Percentiles rank a stretch among this genome's conserved stretches.
Conservation (phyloP, 73 alveolate species). For the Breviolum minutum region DNA sequence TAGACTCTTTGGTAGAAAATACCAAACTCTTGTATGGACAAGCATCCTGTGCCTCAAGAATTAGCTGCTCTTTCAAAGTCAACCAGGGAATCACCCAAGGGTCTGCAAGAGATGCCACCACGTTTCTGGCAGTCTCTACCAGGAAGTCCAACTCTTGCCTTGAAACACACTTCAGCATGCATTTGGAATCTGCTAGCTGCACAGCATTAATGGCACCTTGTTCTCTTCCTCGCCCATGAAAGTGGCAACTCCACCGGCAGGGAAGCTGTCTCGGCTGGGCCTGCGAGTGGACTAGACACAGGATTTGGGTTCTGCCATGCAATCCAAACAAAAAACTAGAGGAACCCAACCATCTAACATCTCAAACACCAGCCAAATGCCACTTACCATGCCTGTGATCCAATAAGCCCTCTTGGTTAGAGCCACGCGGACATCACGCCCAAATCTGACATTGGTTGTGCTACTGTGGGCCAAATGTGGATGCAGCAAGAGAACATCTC, state of each 20-base stretch:
- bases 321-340: background rate
- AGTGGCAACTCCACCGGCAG: slow-evolving; percentile 43
- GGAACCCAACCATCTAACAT: background rate
- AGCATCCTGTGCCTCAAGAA: background rate
- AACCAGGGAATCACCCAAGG: background rate
- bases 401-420: slow-evolving; percentile 73
- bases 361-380: background rate
- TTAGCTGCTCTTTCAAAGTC: slow-evolving; percentile 12
- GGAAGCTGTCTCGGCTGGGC: background rate
- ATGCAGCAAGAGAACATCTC: slow-evolving; percentile 59
- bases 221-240: background rate
- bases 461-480: slow-evolving; percentile 89
- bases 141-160: slow-evolving; percentile 18
- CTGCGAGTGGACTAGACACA: background rate
- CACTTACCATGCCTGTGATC: slow-evolving; percentile 29
- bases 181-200: background rate
- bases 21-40: too few species aligned
- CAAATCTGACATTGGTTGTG: slow-evolving; percentile 70
- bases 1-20: too few species aligned
- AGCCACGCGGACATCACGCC: slow-evolving; percentile 50
- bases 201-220: slow-evolving; percentile 15
- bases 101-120: background rate
- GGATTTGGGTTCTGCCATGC: background rate
- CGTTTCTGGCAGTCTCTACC: background rate
- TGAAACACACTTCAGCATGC: background rate